Percentiles rank a stretch among this genome's conserved stretches.
phyloP scores from a whole-genome alignment of 2,329 filamentous ascomycete species.

The Aspergillus costaricaensis region DNA sequence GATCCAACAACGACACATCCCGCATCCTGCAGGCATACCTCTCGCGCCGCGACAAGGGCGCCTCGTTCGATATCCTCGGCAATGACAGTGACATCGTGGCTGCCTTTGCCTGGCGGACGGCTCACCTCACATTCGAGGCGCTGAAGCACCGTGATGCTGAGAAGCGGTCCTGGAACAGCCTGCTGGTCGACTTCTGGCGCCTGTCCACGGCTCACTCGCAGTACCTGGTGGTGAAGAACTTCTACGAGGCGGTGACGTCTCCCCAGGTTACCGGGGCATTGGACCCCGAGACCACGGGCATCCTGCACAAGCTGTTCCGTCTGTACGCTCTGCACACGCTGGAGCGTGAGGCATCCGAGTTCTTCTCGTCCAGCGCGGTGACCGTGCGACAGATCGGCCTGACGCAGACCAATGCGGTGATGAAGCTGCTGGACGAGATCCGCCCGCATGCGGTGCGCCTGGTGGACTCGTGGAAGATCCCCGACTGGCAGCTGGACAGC shows the following conservation, averaged over 20 bases:
- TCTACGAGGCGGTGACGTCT: constrained; percentile 68
- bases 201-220: constrained; percentile 74
- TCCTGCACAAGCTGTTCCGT: constrained; percentile 68
- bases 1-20: constrained; percentile 68
- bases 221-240: constrained; percentile 77
- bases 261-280: constrained; percentile 55
- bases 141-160: constrained; percentile 72
- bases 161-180: constrained; percentile 75
- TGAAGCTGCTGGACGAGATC: constrained; percentile 70
- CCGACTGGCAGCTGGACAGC: constrained; percentile 76
- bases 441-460: constrained; percentile 71
- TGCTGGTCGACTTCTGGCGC: constrained; percentile 77
- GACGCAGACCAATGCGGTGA: constrained; percentile 66
- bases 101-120: constrained; percentile 74
- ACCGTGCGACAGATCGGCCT: constrained; percentile 73
- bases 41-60: constrained; percentile 66
- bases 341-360: constrained; percentile 69
- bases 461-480: constrained; percentile 74
- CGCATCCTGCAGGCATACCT: constrained; percentile 67
- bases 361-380: constrained; percentile 69
- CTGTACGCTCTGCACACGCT: constrained; percentile 67
- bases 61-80: constrained; percentile 73
- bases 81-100: constrained; percentile 70
- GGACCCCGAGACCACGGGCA: constrained; percentile 57
- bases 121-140: constrained; percentile 74